phyloP scores from a whole-genome alignment of 2,329 filamentous ascomycete genomes.

The Paecilomyces variotii region DNA sequence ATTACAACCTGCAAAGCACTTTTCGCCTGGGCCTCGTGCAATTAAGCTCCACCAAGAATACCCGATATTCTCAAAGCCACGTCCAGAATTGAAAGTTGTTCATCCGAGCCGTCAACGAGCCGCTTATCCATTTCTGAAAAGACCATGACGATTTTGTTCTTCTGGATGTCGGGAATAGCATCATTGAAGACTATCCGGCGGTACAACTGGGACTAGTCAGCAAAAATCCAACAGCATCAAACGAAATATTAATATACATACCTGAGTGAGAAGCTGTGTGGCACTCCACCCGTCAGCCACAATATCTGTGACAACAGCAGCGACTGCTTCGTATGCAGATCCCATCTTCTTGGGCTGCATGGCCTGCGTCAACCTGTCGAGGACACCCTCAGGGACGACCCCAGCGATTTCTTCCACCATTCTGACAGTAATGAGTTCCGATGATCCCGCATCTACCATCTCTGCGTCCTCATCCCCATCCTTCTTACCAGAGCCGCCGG shows the following conservation, averaged over 20 bases:
- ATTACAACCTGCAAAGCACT: neutral
- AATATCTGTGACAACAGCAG: constrained; percentile 77
- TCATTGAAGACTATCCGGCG: constrained; percentile 78
- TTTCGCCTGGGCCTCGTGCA: neutral
- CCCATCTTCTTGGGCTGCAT: constrained; percentile 64
- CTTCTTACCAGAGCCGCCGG: constrained; percentile 31
- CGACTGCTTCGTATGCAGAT: constrained; percentile 63
- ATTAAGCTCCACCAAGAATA: constrained; percentile 46
- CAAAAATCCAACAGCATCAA: neutral
- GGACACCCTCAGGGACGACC: constrained; percentile 70
- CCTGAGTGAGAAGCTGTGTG: constrained; percentile 74
- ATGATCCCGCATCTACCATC: constrained; percentile 50
- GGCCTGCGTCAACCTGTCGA: constrained; percentile 62
- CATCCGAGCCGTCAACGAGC: constrained; percentile 87
- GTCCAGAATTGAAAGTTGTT: constrained; percentile 86
- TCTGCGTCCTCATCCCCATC: constrained; percentile 50
- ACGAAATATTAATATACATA: constrained; percentile 30
- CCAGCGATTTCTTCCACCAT: constrained; percentile 93
- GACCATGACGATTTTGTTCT: constrained; percentile 78
- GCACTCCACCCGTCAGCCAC: constrained; percentile 97
- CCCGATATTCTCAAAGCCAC: constrained; percentile 71
- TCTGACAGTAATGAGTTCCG: constrained; percentile 57
- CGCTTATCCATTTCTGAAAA: constrained; percentile 96
- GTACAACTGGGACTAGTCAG: constrained; percentile 42
- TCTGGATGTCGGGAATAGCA: constrained; percentile 71